phyloP scores from a whole-genome alignment of 768 basidiomycete species.

The Kockovaella imperatae region DNA sequence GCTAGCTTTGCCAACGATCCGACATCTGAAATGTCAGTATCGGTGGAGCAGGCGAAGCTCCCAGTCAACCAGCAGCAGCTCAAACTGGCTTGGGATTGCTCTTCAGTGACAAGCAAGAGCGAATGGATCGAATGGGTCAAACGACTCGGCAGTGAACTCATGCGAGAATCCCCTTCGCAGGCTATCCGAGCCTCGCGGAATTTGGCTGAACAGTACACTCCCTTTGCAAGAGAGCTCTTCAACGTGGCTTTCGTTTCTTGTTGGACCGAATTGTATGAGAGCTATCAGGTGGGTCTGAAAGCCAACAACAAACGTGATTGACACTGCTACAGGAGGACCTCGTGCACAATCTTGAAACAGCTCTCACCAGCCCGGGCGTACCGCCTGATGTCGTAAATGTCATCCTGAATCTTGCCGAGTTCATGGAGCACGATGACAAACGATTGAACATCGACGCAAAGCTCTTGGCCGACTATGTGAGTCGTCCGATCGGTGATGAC shows the following conservation, averaged over 20 bases:
- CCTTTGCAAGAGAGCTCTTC: slow-evolving; percentile 87
- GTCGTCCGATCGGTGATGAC: slow-evolving; percentile 2
- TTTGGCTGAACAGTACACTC: slow-evolving; percentile 81
- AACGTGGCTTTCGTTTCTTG: slow-evolving; percentile 98
- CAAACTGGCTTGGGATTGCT: slow-evolving; percentile 91
- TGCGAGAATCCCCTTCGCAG: slow-evolving; percentile 96
- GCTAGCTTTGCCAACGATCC: slow-evolving; percentile 21
- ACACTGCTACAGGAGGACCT: slow-evolving; percentile 67
- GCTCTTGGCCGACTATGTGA: slow-evolving; percentile 74
- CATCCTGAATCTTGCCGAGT: slow-evolving; percentile 87
- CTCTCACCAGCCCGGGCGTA: slow-evolving; percentile 63
- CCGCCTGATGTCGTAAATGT: slow-evolving; percentile 86
- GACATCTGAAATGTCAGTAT: slow-evolving; percentile 37
- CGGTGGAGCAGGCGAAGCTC: slow-evolving; percentile 76
- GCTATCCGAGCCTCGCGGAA: slow-evolving; percentile 95
- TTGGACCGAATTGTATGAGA: slow-evolving; percentile 90
- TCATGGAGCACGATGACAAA: slow-evolving; percentile 99
- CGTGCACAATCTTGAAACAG: slow-evolving; percentile 76
- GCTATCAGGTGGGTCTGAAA: slow-evolving; percentile 70
- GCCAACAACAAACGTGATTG: neutral
- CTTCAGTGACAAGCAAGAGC: slow-evolving; percentile 57
- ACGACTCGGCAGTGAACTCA: slow-evolving; percentile 82
- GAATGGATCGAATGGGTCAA: slow-evolving; percentile 98
- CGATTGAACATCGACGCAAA: slow-evolving; percentile 86
- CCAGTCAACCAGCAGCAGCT: slow-evolving; percentile 94